phyloP scores from a whole-genome alignment of 2,329 filamentous ascomycete species.

The Claviceps humidiphila region DNA sequence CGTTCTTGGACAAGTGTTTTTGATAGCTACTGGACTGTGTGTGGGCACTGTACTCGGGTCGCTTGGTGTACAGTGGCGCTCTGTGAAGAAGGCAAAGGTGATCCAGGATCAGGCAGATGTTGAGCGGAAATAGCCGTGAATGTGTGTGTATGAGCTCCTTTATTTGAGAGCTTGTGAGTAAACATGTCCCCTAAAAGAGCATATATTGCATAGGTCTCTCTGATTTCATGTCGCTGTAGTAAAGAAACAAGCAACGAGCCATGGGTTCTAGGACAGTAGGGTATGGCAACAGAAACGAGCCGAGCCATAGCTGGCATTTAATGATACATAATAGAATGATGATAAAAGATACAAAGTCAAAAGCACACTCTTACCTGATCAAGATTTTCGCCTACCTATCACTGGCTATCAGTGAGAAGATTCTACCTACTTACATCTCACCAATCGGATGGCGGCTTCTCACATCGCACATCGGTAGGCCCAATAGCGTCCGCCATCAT shows the following conservation, averaged over 20 bases:
- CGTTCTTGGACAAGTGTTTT: background rate
- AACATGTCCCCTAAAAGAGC: no score
- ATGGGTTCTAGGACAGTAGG: background rate
- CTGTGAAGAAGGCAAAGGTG: background rate
- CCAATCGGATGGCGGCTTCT: no score
- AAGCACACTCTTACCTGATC: background rate
- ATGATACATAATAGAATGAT: no score
- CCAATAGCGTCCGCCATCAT: background rate
- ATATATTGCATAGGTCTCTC: no score
- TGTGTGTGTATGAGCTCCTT: background rate
- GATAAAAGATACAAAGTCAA: no score
- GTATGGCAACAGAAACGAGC: no score
- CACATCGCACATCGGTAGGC: background rate
- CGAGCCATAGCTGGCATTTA: no score
- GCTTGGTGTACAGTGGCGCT: background rate
- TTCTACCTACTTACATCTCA: background rate
- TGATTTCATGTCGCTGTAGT: background rate
- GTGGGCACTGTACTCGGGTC: background rate
- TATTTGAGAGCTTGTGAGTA: background rate
- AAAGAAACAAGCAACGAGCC: background rate
- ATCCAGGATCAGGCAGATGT: background rate
- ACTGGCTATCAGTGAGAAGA: background rate
- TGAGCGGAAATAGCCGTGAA: background rate
- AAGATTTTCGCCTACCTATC: background rate
- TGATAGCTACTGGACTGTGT: background rate